phyloP scores from a whole-genome alignment of 2,329 filamentous ascomycete genomes.

The Thermomyces lanuginosus region DNA sequence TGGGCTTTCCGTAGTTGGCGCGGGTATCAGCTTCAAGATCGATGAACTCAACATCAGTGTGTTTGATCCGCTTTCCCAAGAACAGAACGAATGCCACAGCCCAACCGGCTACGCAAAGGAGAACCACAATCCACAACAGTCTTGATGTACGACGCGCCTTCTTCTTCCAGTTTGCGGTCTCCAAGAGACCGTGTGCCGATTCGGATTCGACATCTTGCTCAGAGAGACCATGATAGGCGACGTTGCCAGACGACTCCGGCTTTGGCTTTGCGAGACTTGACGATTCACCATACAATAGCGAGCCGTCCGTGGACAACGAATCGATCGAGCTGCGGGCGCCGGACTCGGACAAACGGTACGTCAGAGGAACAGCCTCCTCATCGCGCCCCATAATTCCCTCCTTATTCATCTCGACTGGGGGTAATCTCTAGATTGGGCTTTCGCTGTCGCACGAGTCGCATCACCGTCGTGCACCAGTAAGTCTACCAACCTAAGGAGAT shows the following conservation, averaged over 20 bases:
- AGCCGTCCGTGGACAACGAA: slow-evolving; percentile 19
- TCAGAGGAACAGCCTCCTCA: slow-evolving; percentile 14
- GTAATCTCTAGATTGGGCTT: no score
- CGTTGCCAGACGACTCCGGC: slow-evolving; percentile 5
- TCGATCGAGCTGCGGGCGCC: slow-evolving; percentile 17
- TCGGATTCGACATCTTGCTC: slow-evolving; percentile 18
- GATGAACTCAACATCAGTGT: slow-evolving; percentile 15
- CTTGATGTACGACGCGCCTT: slow-evolving; percentile 18
- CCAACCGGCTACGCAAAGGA: slow-evolving; percentile 31
- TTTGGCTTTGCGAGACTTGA: slow-evolving; percentile 7
- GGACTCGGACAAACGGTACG: slow-evolving; percentile 12
- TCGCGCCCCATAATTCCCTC: slow-evolving; percentile 4
- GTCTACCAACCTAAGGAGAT: no score
- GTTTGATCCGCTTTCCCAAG: slow-evolving; percentile 19
- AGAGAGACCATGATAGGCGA: slow-evolving; percentile 19
- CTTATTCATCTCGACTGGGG: no score
- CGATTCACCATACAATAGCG: slow-evolving; percentile 15
- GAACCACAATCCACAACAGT: slow-evolving; percentile 24
- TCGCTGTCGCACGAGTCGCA: no score
- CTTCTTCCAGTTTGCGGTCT: slow-evolving; percentile 10
- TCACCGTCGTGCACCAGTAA: no score
- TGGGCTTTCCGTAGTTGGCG: slow-evolving; percentile 23
- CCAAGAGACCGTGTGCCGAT: slow-evolving; percentile 13
- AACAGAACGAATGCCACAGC: slow-evolving; percentile 29
- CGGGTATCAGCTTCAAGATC: slow-evolving; percentile 15